Base-by-base conservation (phyloP, 305 asterid genomes). In the Rubia peregrina region DNA sequence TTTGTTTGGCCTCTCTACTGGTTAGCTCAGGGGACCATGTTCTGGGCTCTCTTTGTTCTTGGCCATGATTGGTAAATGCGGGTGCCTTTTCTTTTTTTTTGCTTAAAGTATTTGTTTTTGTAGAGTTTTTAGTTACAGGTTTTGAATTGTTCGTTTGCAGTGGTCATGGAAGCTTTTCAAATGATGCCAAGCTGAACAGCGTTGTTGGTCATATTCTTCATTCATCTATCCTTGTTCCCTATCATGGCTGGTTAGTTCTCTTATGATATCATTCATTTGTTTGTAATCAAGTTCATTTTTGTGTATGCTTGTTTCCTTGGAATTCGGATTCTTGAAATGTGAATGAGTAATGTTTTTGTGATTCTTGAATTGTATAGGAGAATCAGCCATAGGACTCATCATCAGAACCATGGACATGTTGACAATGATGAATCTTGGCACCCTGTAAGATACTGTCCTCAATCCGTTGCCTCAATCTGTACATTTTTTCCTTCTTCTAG, bases 371-470 rank as follows among this genome's bases (percentile, higher is more conserved):
- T 49, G 61, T 77, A 22, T 73, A 89, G 98, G 98, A 74, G 98
- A 82, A 93, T 93, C 41, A 93, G 98, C 79, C 97, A 93, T 59
- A 87, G 96, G 79, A 93, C 96, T 61, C 98, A 93, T 74, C 98
- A 93, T 77, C 98, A 91, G 81, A 93, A 93, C 74, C 98, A 93
- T 74, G 98, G 98, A 1, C 95, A 93, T 69, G 95, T 91, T 21
- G 98, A 93, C 73, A 88, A 90, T 21, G 98, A 91, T 59, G 98
- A 93, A 78, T 91, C 97, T 6, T 91, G 98, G 98, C 95, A 87
- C 6, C 98, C 98, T 77, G 97, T 93, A 83, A 79, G 75, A 67
- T 57, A 48, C 51, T 42, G 8, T 57, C 68, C 46, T 46, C 26
- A 16, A 8, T 74, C 65, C 59, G 59, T 21, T 41, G 46, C 26